Evolutionary conservation across 176 grass and related monocot genomes (phyloP), one percentile per base, ranked within the genome.

Genomic region (Ensete glaucum): DNA sequence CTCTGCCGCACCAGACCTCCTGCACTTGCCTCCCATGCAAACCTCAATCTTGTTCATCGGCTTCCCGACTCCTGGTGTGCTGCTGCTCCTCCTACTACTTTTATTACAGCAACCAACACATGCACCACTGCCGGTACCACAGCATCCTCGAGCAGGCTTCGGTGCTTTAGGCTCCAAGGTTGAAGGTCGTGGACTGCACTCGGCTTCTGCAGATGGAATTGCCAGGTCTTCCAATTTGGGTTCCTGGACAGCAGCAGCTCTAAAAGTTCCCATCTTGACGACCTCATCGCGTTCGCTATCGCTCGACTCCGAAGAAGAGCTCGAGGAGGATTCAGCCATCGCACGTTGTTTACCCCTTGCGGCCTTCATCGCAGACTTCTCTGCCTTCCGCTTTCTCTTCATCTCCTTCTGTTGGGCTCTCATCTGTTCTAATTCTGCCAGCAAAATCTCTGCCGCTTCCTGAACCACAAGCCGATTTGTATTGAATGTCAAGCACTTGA

Each of bases 11-110:
- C 94, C 94, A 0, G 83, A 55, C 24, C 83, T 93, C 84, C 81
- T 93, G 88, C 94, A 98, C 63, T 98, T 93, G 22, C 94, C 88
- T 1, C 90, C 94, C 84, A 93, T 89, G 76, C 90, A 98, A 50
- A 98, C 90, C 72, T 93, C 94, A n/a, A 85, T 63, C 78, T 73
- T 80, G 50, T 54, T 21, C 43, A 54, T 50, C 10, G 69, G 68
- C n/a, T 52, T 80, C 17, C 26, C 53, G 13, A 23, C 53, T 11
- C 6, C 21, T 23, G 68, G 0, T n/a, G 29, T 62, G 22, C 25
- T 53, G 53, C 13, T 52, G 8, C 24, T 52, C 2, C 10, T 64
- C 56, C 19, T 72, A 54, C 9, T 71, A 12, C 34, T 6, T 6
- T 3, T 43, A 43, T 43, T 43, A 43, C 34, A 43, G 4, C 34